A percentile compares a stretch with the other conserved stretches of the same genome.
Conservation (phyloP, 495 filamentous ascomycete species). For the Aspergillus affinis region DNA sequence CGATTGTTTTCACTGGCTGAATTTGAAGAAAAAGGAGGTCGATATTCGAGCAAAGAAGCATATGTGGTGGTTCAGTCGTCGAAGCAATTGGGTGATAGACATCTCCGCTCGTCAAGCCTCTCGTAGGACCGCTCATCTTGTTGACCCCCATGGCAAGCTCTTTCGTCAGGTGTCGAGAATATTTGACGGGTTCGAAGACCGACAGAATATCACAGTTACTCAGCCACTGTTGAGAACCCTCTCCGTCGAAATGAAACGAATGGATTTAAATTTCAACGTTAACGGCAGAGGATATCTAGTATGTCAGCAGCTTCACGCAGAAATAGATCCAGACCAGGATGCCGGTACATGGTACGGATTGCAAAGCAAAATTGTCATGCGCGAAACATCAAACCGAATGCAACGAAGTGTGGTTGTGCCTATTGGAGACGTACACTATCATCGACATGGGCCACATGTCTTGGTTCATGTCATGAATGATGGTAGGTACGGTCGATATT, state of each 20-base stretch:
- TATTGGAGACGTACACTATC: constrained; percentile 30
- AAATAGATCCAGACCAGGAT: constrained; percentile 48
- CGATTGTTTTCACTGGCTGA: constrained; percentile 56
- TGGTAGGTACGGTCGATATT: constrained; percentile 39
- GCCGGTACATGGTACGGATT: constrained; percentile 54
- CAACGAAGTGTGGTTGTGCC: constrained; percentile 50
- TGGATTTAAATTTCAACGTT: constrained; percentile 49
- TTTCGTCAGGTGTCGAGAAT: constrained; percentile 28
- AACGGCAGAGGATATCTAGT: constrained; percentile 15
- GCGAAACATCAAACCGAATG: constrained; percentile 20
- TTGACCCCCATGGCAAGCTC: constrained; percentile 32
- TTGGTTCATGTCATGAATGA: constrained; percentile 33
- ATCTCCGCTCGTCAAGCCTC: constrained; percentile 23
- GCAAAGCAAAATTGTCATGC: constrained; percentile 50
- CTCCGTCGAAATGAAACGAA: constrained; percentile 41
- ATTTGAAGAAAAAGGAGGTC: constrained; percentile 38
- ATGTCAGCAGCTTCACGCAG: constrained; percentile 37
- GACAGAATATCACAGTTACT: constrained; percentile 31
- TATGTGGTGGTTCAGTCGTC: constrained; percentile 35
- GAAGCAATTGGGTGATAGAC: constrained; percentile 26
- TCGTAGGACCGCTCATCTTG: constrained; percentile 14
- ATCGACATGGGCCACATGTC: constrained; percentile 32
- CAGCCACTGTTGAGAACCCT: constrained; percentile 21
- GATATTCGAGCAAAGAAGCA: constrained; percentile 28
- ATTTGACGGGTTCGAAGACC: constrained; percentile 32